phyloP scores from a whole-genome alignment of 2,329 filamentous ascomycete genomes.

The Pseudocercospora ulei region DNA sequence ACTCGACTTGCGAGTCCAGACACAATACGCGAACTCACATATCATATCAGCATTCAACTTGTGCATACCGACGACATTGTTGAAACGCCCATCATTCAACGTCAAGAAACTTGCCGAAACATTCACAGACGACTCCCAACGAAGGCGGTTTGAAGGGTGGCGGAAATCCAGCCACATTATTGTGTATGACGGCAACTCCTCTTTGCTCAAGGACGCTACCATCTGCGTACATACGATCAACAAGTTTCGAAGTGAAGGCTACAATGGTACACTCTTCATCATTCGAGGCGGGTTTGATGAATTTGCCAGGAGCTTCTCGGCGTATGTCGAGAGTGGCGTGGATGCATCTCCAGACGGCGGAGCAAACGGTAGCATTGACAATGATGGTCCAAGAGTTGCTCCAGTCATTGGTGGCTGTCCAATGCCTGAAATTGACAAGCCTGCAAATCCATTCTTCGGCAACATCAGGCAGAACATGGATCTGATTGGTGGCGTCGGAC shows the following conservation, averaged over 20 bases:
- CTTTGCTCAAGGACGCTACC: constrained; percentile 67
- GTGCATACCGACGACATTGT: constrained; percentile 85
- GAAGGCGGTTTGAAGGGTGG: constrained; percentile 68
- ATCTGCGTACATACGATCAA: constrained; percentile 79
- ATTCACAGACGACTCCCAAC: constrained; percentile 62
- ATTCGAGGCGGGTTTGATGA: constrained; percentile 71
- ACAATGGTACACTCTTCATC: constrained; percentile 61
- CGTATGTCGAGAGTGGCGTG: constrained; percentile 48
- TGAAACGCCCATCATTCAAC: constrained; percentile 86
- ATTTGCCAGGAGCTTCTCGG: constrained; percentile 59
- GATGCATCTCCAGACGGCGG: constrained; percentile 15
- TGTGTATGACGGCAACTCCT: constrained; percentile 73
- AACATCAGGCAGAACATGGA: constrained; percentile 98
- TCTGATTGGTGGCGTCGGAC: constrained; percentile 82
- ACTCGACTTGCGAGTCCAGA: constrained; percentile 76
- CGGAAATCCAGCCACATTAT: constrained; percentile 63
- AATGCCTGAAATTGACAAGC: constrained; percentile 60
- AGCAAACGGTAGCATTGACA: constrained; percentile 37
- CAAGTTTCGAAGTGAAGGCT: constrained; percentile 82
- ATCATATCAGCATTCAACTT: constrained; percentile 78
- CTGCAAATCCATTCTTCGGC: constrained; percentile 80
- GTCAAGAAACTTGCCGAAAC: constrained; percentile 78
- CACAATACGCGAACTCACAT: constrained; percentile 65
- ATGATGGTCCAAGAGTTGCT: constrained; percentile 49
- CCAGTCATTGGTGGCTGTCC: constrained; percentile 84